Evolutionary conservation across 805 yeast species (phyloP).

Genomic region (Wickerhamiella vanderwaltii): DNA sequence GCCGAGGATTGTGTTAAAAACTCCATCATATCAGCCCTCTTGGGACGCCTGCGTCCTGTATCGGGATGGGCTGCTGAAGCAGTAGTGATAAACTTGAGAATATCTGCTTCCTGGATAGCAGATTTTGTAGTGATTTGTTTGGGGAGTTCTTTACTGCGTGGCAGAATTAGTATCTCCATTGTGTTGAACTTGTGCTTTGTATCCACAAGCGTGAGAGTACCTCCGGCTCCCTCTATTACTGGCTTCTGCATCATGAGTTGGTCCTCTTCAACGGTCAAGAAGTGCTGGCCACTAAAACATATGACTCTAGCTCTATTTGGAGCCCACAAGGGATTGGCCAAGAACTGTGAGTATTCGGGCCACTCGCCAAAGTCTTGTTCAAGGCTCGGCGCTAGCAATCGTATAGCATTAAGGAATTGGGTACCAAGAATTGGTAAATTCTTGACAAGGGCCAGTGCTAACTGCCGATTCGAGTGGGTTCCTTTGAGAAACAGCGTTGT

Average conservation of each 20-base stretch:
- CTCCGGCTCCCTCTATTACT: slow-evolving; percentile 24
- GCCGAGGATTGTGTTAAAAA: slow-evolving; percentile 1
- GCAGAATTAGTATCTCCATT: not conserved
- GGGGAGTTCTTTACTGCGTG: not conserved
- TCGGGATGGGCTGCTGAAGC: not conserved
- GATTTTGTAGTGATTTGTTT: not conserved
- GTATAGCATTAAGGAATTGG: slow-evolving; percentile 21
- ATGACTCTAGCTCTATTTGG: slow-evolving; percentile 21
- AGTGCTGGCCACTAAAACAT: slow-evolving; percentile 21
- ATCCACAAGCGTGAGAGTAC: slow-evolving; percentile 9
- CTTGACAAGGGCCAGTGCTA: slow-evolving; percentile 27
- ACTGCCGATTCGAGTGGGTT: slow-evolving; percentile 22
- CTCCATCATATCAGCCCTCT: not conserved
- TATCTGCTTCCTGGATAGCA: not conserved
- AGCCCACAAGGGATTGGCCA: slow-evolving; percentile 20
- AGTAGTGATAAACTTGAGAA: not conserved
- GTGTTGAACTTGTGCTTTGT: not conserved
- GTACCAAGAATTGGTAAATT: slow-evolving; percentile 25
- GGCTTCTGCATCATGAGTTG: slow-evolving; percentile 21
- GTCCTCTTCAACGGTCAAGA: slow-evolving; percentile 22
- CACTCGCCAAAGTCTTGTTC: slow-evolving; percentile 19
- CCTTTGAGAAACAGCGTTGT: slow-evolving; percentile 25
- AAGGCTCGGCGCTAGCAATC: slow-evolving; percentile 13
- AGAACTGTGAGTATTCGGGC: slow-evolving; percentile 23
- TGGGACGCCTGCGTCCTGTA: not conserved